Evolutionary conservation across 2,329 filamentous ascomycete species (phyloP).

Genomic region (Pseudocercospora fuligena): DNA sequence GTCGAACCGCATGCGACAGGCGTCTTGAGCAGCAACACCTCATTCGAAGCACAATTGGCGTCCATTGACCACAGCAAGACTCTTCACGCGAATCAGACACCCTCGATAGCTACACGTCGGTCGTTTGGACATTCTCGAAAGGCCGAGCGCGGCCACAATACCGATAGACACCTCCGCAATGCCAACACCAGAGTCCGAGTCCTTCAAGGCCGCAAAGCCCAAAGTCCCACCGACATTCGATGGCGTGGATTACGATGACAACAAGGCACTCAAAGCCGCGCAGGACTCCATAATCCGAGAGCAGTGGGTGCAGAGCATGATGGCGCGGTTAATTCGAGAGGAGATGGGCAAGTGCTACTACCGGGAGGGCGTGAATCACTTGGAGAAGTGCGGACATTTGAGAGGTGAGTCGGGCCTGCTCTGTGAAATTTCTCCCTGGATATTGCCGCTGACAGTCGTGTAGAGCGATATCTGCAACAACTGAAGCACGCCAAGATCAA

Average conservation of each 20-base stretch:
- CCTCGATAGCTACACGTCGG: background rate
- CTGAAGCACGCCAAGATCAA: conserved; percentile 76
- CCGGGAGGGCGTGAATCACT: conserved; percentile 81
- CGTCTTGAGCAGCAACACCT: background rate
- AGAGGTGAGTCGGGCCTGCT: conserved; percentile 66
- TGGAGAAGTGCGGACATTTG: conserved; percentile 83
- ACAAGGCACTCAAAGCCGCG: conserved; percentile 76
- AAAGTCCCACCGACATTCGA: conserved; percentile 81
- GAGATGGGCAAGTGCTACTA: conserved; percentile 87
- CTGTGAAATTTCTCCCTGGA: background rate
- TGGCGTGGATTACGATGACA: conserved; percentile 85
- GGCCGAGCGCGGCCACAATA: conserved; percentile 6
- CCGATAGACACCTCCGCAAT: conserved; percentile 50
- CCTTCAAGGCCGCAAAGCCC: conserved; percentile 84
- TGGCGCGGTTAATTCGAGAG: conserved; percentile 79
- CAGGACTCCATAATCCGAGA: conserved; percentile 82
- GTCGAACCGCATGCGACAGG: background rate
- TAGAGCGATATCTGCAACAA: conserved; percentile 80
- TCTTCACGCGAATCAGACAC: background rate
- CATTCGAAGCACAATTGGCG: background rate
- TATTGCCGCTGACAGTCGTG: conserved; percentile 16
- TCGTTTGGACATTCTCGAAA: background rate
- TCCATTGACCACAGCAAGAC: background rate
- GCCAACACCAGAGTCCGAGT: conserved; percentile 81
- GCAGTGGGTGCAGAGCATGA: conserved; percentile 90